phyloP scores from a whole-genome alignment of 306 rosid species.

The Gynostemma pentaphyllum region DNA sequence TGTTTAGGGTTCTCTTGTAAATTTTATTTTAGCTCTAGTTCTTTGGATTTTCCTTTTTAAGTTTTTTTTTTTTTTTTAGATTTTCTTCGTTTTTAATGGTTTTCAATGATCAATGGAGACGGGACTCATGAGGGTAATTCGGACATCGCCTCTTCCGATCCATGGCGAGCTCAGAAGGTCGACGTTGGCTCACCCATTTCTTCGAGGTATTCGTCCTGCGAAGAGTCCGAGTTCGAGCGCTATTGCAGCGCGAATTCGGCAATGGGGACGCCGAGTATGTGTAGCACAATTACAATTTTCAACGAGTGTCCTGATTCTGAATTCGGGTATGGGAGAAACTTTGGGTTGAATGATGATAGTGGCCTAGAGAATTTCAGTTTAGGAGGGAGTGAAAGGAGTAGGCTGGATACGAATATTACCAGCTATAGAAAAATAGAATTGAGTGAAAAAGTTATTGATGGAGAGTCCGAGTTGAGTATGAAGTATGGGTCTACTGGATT shows the following conservation, averaged over 20 bases:
- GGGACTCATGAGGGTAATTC: conserved; percentile 14
- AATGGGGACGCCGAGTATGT: conserved; percentile 69
- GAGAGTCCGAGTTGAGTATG: background rate
- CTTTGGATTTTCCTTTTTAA: background rate
- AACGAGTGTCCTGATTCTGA: conserved; percentile 53
- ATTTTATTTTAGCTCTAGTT: background rate
- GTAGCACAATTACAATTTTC: conserved; percentile 56
- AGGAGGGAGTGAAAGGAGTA: conserved; percentile 32
- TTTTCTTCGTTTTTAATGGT: conserved; percentile 7
- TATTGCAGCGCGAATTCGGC: conserved; percentile 81
- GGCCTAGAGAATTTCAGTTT: conserved; percentile 40
- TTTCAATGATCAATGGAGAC: conserved; percentile 40
- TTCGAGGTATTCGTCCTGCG: conserved; percentile 64
- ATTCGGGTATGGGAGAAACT: conserved; percentile 27
- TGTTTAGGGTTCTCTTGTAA: background rate
- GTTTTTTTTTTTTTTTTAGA: background rate
- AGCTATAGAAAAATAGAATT: conserved; percentile 15
- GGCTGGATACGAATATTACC: conserved; percentile 18
- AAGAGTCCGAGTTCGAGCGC: conserved; percentile 78
- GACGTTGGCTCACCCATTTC: conserved; percentile 22
- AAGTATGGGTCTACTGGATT: conserved; percentile 27
- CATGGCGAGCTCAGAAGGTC: conserved; percentile 24
- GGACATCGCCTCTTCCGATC: conserved; percentile 28
- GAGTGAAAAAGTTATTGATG: background rate
- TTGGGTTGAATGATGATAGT: conserved; percentile 29